A percentile compares a stretch with the other conserved stretches of the same genome.
These are phyloP conservation scores for Backusella psychrophila DNA, from an alignment of 192 early-diverging fungal genomes.

Conservation along the genomic window DNA sequence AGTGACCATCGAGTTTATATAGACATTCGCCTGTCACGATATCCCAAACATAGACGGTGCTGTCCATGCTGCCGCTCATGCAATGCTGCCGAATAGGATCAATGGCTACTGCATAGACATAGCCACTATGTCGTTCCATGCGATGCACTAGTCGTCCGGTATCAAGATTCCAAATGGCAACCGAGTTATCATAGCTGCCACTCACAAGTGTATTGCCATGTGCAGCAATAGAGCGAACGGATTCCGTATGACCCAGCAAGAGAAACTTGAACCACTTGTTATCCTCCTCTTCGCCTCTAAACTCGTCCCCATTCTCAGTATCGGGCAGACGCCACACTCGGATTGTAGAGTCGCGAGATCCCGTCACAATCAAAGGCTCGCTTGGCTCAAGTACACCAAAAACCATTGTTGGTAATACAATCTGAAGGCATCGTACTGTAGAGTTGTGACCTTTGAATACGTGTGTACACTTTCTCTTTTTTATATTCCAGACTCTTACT, in stretches of 20 bases:
- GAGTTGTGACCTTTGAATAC: constrained; percentile 92
- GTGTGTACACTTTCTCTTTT: constrained; percentile 85
- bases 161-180: constrained; percentile 88
- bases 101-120: constrained; percentile 94
- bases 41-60: constrained; percentile 91
- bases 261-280: constrained; percentile 85
- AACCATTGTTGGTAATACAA: constrained; percentile 72
- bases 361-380: constrained; percentile 89
- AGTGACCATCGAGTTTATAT: constrained; percentile 84
- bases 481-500: constrained; percentile 96
- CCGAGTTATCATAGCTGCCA: constrained; percentile 88
- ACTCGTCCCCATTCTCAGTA: background rate
- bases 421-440: constrained; percentile 92
- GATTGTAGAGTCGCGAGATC: constrained; percentile 89
- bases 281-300: constrained; percentile 29
- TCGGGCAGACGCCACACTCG: constrained; percentile 91
- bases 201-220: constrained; percentile 84
- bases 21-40: constrained; percentile 76
- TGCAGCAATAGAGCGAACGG: constrained; percentile 91
- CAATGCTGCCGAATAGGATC: constrained; percentile 78
- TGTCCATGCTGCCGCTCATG: constrained; percentile 94
- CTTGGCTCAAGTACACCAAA: constrained; percentile 58
- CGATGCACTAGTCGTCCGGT: constrained; percentile 68
- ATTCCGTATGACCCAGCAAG: constrained; percentile 79
- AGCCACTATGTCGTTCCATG: constrained; percentile 86